phyloP scores from a whole-genome alignment of 495 filamentous ascomycete species.

The Xeromyces bisporus region DNA sequence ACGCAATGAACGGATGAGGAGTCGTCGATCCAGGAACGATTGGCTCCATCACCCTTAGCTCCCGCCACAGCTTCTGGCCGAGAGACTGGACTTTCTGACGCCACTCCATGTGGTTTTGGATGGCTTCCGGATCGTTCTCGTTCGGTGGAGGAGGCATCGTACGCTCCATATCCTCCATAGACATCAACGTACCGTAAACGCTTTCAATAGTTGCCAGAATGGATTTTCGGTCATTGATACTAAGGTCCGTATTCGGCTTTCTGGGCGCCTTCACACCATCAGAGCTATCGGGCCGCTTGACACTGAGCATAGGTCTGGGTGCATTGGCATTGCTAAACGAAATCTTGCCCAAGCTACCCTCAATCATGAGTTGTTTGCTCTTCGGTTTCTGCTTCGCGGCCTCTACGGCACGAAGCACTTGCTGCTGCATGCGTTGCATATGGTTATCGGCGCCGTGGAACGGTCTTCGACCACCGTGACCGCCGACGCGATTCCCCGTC shows the following conservation, averaged over 20 bases:
- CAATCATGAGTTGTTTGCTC: slow-evolving; percentile 93
- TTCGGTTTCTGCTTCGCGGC: slow-evolving; percentile 94
- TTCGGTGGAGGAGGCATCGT: slow-evolving; percentile 53
- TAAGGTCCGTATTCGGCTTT: slow-evolving; percentile 29
- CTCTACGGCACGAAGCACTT: slow-evolving; percentile 92
- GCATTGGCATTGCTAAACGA: slow-evolving; percentile 98
- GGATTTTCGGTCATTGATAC: slow-evolving; percentile 58
- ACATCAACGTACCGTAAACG: slow-evolving; percentile 75
- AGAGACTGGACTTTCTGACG: slow-evolving; percentile 46
- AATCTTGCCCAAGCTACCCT: slow-evolving; percentile 96
- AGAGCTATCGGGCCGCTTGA: slow-evolving; percentile 73
- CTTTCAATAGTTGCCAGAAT: slow-evolving; percentile 71
- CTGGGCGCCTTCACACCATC: slow-evolving; percentile 29
- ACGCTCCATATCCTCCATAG: slow-evolving; percentile 87
- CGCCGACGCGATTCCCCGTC: slow-evolving; percentile 63
- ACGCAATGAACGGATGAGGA: slow-evolving; percentile 89
- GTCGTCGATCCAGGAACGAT: slow-evolving; percentile 53
- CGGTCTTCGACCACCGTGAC: slow-evolving; percentile 44
- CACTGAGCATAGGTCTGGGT: slow-evolving; percentile 81
- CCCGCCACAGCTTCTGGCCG: slow-evolving; percentile 67
- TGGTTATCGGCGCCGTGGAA: slow-evolving; percentile 77
- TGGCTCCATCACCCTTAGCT: slow-evolving; percentile 79
- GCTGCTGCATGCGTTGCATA: slow-evolving; percentile 97
- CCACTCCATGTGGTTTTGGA: slow-evolving; percentile 57
- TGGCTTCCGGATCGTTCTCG: slow-evolving; percentile 44